A percentile compares a stretch with the other conserved stretches of the same genome.
These are phyloP conservation scores for Phyllosticta citrichinensis DNA, from an alignment of 2,329 filamentous ascomycete species.

Conservation along the genomic window DNA sequence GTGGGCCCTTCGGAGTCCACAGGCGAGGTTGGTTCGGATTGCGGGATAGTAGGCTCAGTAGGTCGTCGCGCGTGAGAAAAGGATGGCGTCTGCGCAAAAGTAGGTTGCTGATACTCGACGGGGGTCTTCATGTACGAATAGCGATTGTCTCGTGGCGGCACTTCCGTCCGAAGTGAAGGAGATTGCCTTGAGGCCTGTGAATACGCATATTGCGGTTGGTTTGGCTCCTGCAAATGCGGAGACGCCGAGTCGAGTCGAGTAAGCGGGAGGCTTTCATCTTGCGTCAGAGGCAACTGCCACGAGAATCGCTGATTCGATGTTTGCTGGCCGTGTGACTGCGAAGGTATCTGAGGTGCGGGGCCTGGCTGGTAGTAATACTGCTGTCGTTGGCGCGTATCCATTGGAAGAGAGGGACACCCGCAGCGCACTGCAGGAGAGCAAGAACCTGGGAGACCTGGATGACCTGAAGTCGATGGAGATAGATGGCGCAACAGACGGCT, in stretches of 20 bases:
- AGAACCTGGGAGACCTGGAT: background rate
- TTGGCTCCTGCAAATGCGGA: constrained; percentile 2
- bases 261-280: constrained; percentile 14
- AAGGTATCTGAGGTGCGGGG: background rate
- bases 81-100: constrained; percentile 16
- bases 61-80: constrained; percentile 11
- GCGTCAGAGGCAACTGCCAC: constrained; percentile 21
- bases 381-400: background rate
- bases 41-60: constrained; percentile 16
- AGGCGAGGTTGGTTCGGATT: constrained; percentile 15
- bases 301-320: constrained; percentile 21
- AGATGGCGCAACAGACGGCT: background rate
- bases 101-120: constrained; percentile 21
- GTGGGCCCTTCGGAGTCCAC: constrained; percentile 9
- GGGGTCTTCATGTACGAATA: constrained; percentile 29
- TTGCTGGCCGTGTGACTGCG: background rate
- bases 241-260: constrained; percentile 8
- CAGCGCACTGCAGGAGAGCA: background rate
- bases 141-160: constrained; percentile 13
- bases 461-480: background rate
- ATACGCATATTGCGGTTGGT: constrained; percentile 12
- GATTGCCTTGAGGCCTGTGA: constrained; percentile 13
- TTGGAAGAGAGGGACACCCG: background rate
- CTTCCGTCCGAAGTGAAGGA: constrained; percentile 8
- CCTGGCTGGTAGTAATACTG: background rate